Evolutionary conservation across 1,139 yeast species (phyloP).

Genomic region (Suhomyces chickasaworum): DNA sequence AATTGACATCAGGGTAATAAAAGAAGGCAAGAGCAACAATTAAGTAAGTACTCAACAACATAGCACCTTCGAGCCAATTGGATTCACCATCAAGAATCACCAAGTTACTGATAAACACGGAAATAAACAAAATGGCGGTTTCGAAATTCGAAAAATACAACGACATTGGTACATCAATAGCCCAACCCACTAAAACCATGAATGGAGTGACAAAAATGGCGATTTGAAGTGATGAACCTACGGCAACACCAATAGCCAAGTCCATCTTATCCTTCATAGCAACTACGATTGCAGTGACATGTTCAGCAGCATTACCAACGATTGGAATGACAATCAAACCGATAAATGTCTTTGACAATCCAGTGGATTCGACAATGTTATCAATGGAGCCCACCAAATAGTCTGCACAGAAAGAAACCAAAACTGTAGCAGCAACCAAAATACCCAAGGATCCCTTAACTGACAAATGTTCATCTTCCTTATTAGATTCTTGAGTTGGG

Average conservation of each 20-base stretch:
- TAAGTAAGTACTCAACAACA: constrained; percentile 83
- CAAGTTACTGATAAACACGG: constrained; percentile 86
- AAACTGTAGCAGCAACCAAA: constrained; percentile 65
- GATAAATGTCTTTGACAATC: constrained; percentile 90
- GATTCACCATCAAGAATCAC: constrained; percentile 91
- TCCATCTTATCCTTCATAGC: constrained; percentile 98
- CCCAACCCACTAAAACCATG: constrained; percentile 92
- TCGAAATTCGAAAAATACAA: constrained; percentile 90
- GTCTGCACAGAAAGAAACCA: constrained; percentile 92
- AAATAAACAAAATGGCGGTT: constrained; percentile 84
- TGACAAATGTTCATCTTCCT: constrained; percentile 38
- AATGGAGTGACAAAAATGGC: constrained; percentile 94
- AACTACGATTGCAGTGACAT: constrained; percentile 92
- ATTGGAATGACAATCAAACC: constrained; percentile 93
- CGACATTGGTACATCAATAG: constrained; percentile 87
- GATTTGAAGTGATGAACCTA: constrained; percentile 95
- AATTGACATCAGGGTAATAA: constrained; percentile 61
- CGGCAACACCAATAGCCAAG: constrained; percentile 93
- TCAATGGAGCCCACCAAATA: constrained; percentile 91
- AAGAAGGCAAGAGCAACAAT: constrained; percentile 88
- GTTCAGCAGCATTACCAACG: constrained; percentile 98
- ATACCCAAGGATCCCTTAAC: constrained; percentile 46
- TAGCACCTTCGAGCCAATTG: constrained; percentile 95
- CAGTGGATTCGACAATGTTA: constrained; percentile 77
- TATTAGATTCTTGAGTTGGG: constrained; percentile 35